These are phyloP conservation scores for Comarum palustre DNA, from an alignment of 306 rosid species.

Conservation along the genomic window DNA sequence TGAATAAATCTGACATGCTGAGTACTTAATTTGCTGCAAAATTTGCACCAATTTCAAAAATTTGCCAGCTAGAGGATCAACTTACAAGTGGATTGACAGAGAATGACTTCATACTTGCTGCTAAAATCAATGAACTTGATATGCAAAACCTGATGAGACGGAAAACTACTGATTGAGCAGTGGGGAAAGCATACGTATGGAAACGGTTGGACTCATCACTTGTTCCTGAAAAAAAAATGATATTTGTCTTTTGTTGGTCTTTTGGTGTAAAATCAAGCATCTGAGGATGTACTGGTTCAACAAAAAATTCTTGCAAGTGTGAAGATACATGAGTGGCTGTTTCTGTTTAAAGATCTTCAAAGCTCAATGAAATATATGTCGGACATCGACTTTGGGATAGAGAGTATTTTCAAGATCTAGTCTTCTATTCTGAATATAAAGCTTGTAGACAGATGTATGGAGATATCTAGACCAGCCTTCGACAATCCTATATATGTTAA, in stretches of 20 bases:
- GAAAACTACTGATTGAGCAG: constrained; percentile 36
- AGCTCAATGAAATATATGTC: background rate
- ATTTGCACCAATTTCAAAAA: background rate
- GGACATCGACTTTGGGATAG: background rate
- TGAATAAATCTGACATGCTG: background rate
- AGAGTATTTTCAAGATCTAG: background rate
- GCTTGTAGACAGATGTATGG: background rate
- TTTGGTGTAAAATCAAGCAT: background rate
- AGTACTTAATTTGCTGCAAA: background rate
- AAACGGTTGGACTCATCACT: too few relatives aligned
- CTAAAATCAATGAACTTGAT: constrained; percentile 58
- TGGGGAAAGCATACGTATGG: background rate
- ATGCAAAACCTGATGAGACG: constrained; percentile 51
- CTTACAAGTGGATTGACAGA: constrained; percentile 67
- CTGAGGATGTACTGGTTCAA: too few relatives aligned
- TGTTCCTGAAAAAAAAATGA: background rate
- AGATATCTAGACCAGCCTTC: background rate
- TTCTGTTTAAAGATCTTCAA: background rate
- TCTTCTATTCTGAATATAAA: background rate
- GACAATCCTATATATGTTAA: too few relatives aligned
- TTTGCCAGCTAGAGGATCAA: background rate
- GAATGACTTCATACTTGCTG: constrained; percentile 91
- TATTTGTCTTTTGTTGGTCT: background rate
- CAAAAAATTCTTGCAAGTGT: too few relatives aligned
- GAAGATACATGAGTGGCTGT: too few relatives aligned